Percentiles rank a stretch among this genome's conserved stretches.
These are phyloP conservation scores for Raffaelea ambrosiae DNA, from an alignment of 2,329 filamentous ascomycete species.

Conservation along the genomic window DNA sequence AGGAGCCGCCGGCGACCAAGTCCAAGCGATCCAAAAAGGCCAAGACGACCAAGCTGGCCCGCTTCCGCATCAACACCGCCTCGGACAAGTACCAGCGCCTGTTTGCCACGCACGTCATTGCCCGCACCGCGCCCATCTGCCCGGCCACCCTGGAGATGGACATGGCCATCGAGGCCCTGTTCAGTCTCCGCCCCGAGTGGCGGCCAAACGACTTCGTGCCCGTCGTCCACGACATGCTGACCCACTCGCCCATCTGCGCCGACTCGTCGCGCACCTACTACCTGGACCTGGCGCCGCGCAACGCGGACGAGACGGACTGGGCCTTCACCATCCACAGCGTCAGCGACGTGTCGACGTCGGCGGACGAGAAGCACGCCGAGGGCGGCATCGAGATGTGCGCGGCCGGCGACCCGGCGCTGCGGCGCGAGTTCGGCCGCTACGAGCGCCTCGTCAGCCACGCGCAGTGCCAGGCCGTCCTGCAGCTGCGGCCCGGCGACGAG, in stretches of 20 bases:
- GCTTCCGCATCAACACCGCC: conserved; percentile 33
- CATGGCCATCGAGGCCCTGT: conserved; percentile 22
- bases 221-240: conserved; percentile 19
- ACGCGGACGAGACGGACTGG: not conserved
- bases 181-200: conserved; percentile 16
- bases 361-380: conserved; percentile 15
- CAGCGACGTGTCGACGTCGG: no score
- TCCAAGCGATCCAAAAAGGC: no score
- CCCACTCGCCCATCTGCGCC: conserved; percentile 23
- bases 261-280: conserved; percentile 12
- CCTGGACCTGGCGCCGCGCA: not conserved
- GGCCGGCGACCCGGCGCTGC: conserved; percentile 8
- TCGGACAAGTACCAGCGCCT: conserved; percentile 23
- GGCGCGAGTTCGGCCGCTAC: conserved; percentile 18
- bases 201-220: conserved; percentile 15
- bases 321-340: not conserved
- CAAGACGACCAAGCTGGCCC: conserved; percentile 12
- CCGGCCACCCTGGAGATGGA: conserved; percentile 28
- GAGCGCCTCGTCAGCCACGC: conserved; percentile 24
- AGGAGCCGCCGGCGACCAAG: conserved; percentile 6
- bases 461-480: conserved; percentile 21
- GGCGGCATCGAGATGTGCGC: conserved; percentile 16
- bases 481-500: conserved; percentile 1
- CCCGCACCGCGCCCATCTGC: conserved; percentile 26
- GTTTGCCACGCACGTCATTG: conserved; percentile 29